Conservation (phyloP, 2,329 filamentous ascomycete species). For the Exutisphaerella laricina region DNA sequence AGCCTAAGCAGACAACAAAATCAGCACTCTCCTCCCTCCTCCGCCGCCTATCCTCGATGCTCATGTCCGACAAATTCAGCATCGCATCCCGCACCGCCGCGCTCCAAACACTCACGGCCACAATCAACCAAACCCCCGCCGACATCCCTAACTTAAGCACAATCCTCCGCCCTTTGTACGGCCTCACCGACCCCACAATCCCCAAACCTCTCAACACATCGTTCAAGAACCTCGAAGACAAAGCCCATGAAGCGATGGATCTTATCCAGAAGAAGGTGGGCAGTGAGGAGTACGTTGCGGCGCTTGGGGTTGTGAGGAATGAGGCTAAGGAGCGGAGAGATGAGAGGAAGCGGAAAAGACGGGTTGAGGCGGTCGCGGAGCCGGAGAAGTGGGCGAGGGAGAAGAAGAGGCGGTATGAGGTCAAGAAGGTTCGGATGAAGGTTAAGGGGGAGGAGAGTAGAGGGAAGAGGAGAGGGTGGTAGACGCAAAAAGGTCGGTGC, state of each 20-base stretch:
- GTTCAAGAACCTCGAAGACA: conserved; percentile 65
- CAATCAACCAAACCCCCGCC: conserved; percentile 60
- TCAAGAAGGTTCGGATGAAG: conserved; percentile 78
- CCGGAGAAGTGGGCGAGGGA: conserved; percentile 72
- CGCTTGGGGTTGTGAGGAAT: conserved; percentile 67
- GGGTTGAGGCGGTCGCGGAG: conserved; percentile 76
- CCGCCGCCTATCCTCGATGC: conserved; percentile 63
- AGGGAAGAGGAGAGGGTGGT: conserved; percentile 66
- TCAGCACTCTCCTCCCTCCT: conserved; percentile 68
- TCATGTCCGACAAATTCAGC: conserved; percentile 61
- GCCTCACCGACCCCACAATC: conserved; percentile 70
- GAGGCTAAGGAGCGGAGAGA: conserved; percentile 66
- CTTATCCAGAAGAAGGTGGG: conserved; percentile 80
- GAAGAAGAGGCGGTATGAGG: conserved; percentile 78
- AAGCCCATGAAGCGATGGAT: conserved; percentile 72
- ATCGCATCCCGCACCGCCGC: conserved; percentile 61
- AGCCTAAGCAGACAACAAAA: conserved; percentile 38
- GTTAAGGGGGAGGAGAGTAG: conserved; percentile 69
- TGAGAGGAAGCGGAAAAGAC: conserved; percentile 73
- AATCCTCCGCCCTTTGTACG: conserved; percentile 65
- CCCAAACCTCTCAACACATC: conserved; percentile 52
- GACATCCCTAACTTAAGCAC: conserved; percentile 58
- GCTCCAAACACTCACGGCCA: conserved; percentile 66
- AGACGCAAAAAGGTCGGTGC: too few relatives aligned
- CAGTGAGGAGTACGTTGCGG: conserved; percentile 68